Base-by-base conservation (phyloP, 23 red algal genomes). In the Agarophyton chilense region DNA sequence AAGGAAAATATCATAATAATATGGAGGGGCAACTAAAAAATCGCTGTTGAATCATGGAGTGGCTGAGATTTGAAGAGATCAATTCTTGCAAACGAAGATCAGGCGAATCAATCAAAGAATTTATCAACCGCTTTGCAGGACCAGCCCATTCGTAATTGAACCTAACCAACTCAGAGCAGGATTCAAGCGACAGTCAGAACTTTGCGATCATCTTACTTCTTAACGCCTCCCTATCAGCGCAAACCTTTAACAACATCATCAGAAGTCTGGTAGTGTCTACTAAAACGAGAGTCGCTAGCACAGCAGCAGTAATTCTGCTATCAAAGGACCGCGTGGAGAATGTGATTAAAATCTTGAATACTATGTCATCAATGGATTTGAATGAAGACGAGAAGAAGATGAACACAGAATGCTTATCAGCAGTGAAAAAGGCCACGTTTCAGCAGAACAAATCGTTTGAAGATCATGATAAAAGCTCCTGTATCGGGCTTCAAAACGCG, bases 201-300 rank as follows among this genome's bases (percentile, higher is more conserved):
- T 41, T 67, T 68, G 58, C 81, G 33, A 66, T 85, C 4, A 45
- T 85, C 14, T 1, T 85, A 4, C 36, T 85, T 8, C 22, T 66
- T 16, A 85, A 85, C 50, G 34, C 81, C 22, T 43, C n/a, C 29
- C 1, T 68, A 47, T 49, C 60, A 11, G 26, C 2, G 18, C 42
- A 66, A 47, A 46, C 57, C 18, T 72, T 85, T 31, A 85, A 56
- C 32, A 85, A 68, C 18, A 36, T 83, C 53, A 53, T 83, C 17
- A 34, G 26, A 11, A 66, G 10, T 11, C 38, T 72, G 9, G 58
- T 85, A 24, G 50, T 10, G 6, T 68, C 57, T 10, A 18, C 32
- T 70, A 85, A 29, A 43, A 66, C 16, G 39, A 41, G 14, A 45
- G 14, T 17, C 11, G 10, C 8, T 4, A n/a, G 4, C 11, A 56